phyloP scores from a whole-genome alignment of 2,329 filamentous ascomycete genomes.

The Paecilomyces sp. region DNA sequence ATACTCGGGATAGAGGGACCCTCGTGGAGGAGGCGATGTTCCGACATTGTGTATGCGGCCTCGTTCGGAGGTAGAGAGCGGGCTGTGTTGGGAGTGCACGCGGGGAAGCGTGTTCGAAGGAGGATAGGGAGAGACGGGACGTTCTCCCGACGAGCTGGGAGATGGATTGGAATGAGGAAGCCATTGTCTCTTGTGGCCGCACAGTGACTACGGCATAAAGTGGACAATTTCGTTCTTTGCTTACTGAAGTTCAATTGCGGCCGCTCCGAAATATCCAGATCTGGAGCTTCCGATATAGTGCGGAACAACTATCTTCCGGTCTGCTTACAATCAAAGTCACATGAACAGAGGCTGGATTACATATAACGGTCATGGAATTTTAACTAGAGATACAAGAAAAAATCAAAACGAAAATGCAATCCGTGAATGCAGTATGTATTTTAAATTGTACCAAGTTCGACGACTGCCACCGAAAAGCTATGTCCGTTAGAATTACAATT shows the following conservation, averaged over 20 bases:
- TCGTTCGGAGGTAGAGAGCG: conserved; percentile 11
- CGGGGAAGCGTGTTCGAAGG: conserved; percentile 5
- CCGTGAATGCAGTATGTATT: background rate
- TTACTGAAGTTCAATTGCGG: conserved; percentile 2
- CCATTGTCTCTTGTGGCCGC: conserved; percentile 12
- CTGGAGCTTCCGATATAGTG: conserved; percentile 5
- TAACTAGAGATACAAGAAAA: too few relatives aligned
- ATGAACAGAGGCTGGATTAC: background rate
- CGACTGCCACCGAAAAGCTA: background rate
- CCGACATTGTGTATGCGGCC: conserved; percentile 13
- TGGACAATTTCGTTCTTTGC: conserved; percentile 5
- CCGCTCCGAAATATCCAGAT: conserved; percentile 17
- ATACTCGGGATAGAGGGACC: background rate
- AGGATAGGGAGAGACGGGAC: conserved; percentile 5
- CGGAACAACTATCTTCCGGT: background rate
- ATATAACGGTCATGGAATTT: too few relatives aligned
- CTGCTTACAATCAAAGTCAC: background rate
- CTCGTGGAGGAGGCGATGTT: conserved; percentile 7
- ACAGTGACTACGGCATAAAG: background rate
- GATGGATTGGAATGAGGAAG: conserved; percentile 17
- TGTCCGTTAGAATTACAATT: background rate
- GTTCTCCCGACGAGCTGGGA: conserved; percentile 8
- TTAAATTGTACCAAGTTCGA: background rate
- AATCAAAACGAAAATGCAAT: background rate
- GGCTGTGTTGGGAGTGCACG: conserved; percentile 9